Conservation (phyloP, 2,329 filamentous ascomycete species). For the Massarina eburnea region DNA sequence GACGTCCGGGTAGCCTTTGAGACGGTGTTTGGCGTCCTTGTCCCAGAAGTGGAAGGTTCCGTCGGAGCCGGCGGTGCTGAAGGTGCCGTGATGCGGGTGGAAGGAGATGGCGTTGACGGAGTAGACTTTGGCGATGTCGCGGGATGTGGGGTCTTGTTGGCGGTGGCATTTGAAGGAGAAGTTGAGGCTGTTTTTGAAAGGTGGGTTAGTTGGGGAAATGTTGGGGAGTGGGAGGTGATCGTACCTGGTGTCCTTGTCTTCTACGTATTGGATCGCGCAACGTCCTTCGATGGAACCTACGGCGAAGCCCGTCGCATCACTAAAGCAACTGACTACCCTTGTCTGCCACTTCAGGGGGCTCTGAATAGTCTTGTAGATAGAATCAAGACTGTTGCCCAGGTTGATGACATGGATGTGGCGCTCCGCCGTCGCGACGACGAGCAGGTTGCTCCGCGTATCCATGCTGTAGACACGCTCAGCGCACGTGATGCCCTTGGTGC, state of each 20-base stretch:
- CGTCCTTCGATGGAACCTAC: slow-evolving; percentile 96
- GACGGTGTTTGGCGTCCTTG: slow-evolving; percentile 56
- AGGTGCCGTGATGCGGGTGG: slow-evolving; percentile 96
- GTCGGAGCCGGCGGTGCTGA: slow-evolving; percentile 92
- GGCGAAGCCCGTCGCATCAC: slow-evolving; percentile 87
- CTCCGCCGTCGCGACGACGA: slow-evolving; percentile 91
- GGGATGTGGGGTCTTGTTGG: slow-evolving; percentile 63
- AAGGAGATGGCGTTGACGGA: slow-evolving; percentile 97
- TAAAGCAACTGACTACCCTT: slow-evolving; percentile 90
- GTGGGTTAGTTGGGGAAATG: slow-evolving; percentile 12
- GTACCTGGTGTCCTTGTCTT: slow-evolving; percentile 82
- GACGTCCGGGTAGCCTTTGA: slow-evolving; percentile 65
- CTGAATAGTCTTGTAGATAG: slow-evolving; percentile 95
- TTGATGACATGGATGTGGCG: slow-evolving; percentile 96
- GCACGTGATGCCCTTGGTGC: slow-evolving; percentile 62
- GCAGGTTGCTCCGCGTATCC: slow-evolving; percentile 83
- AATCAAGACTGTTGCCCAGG: slow-evolving; percentile 77
- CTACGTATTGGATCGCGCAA: slow-evolving; percentile 97
- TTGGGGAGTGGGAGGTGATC: background rate
- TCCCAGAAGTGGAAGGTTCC: slow-evolving; percentile 98
- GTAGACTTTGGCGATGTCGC: slow-evolving; percentile 83
- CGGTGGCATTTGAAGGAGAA: slow-evolving; percentile 99
- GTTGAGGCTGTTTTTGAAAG: slow-evolving; percentile 61
- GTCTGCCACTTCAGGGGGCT: slow-evolving; percentile 99
- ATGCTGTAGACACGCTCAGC: slow-evolving; percentile 87